These are phyloP conservation scores for Zoysia pacifica DNA, from an alignment of 176 grass and related monocot genomes.

Conservation along the genomic window DNA sequence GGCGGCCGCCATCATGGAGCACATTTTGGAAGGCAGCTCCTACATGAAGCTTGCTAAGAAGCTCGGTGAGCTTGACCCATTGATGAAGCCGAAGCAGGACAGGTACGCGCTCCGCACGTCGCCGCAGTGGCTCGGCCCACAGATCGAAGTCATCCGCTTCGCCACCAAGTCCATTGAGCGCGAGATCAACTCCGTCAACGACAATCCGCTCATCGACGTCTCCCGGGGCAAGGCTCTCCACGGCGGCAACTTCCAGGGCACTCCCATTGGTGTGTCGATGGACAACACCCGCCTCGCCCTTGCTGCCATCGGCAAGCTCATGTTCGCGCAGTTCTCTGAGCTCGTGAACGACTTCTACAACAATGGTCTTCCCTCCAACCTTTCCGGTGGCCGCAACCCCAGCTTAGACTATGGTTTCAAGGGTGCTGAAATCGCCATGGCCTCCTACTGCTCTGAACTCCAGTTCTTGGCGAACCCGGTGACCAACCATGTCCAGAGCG, in stretches of 20 bases:
- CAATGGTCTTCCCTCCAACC: constrained; percentile 75
- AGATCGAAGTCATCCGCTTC: constrained; percentile 69
- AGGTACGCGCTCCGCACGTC: constrained; percentile 79
- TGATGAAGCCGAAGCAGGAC: constrained; percentile 84
- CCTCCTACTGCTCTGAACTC: constrained; percentile 78
- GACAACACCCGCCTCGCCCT: constrained; percentile 76
- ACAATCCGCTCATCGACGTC: constrained; percentile 86
- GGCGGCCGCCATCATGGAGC: constrained; percentile 81
- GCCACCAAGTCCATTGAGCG: constrained; percentile 85
- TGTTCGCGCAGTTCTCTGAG: constrained; percentile 84
- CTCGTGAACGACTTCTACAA: constrained; percentile 92
- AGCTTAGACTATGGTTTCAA: constrained; percentile 89
- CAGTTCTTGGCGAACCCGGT: constrained; percentile 84
- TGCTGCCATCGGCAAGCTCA: constrained; percentile 82
- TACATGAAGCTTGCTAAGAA: constrained; percentile 80
- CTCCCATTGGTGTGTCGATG: constrained; percentile 94
- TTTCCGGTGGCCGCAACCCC: constrained; percentile 73
- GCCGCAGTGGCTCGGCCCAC: constrained; percentile 79
- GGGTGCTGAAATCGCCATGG: constrained; percentile 85
- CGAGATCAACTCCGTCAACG: constrained; percentile 93
- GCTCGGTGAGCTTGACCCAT: constrained; percentile 66
- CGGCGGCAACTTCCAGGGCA: constrained; percentile 79
- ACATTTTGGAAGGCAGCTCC: constrained; percentile 49
- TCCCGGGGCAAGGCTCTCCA: constrained; percentile 60
- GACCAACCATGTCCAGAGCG: constrained; percentile 85